Percentiles rank a stretch among this genome's conserved stretches.
Conservation (phyloP, 768 basidiomycete genomes). For the Panaeolus papilionaceus region DNA sequence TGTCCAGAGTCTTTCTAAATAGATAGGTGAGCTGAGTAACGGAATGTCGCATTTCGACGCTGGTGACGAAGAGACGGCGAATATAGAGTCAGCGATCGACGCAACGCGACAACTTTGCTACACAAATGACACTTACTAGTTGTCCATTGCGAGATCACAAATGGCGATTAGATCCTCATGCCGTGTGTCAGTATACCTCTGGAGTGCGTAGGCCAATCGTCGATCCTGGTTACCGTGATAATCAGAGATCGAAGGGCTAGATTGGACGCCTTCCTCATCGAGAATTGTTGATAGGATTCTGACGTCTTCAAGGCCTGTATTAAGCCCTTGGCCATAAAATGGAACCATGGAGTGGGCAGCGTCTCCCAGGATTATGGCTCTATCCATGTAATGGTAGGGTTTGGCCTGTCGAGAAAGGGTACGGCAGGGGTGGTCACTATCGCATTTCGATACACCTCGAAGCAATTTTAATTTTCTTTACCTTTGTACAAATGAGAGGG, state of each 20-base stretch:
- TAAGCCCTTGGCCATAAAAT: conserved; percentile 96
- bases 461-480: conserved; percentile 44
- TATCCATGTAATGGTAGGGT: conserved; percentile 91
- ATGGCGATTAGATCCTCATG: conserved; percentile 92
- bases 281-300: conserved; percentile 83
- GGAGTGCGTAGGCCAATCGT: conserved; percentile 68
- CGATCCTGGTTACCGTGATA: conserved; percentile 51
- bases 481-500: conserved; percentile 92
- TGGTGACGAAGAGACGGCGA: conserved; percentile 40
- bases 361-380: conserved; percentile 89
- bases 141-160: conserved; percentile 91
- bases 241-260: conserved; percentile 44
- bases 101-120: conserved; percentile 27
- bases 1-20: conserved; percentile 82
- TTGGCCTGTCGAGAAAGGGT: conserved; percentile 57
- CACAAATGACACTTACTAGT: conserved; percentile 76
- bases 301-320: conserved; percentile 98
- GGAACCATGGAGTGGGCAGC: conserved; percentile 99
- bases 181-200: conserved; percentile 80
- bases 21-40: conserved; percentile 84
- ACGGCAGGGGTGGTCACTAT: conserved; percentile 29
- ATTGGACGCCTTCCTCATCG: conserved; percentile 69
- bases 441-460: conserved; percentile 26
- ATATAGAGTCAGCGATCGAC: conserved; percentile 22
- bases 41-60: conserved; percentile 93